phyloP scores from a whole-genome alignment of 306 rosid species.

The Mucuna pruriens region DNA sequence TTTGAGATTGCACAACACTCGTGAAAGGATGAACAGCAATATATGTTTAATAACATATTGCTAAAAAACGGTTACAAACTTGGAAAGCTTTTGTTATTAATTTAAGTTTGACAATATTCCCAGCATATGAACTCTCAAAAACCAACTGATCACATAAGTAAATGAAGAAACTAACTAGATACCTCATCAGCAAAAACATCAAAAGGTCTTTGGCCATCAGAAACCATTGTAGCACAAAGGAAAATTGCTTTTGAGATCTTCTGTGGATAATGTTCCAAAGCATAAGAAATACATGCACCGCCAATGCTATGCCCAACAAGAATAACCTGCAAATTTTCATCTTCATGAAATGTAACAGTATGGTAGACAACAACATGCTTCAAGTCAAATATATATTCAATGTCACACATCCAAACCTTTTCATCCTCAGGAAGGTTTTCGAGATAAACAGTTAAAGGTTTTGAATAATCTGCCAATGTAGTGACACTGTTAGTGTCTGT shows the following conservation, averaged over 20 bases:
- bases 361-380: slow-evolving; percentile 24
- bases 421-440: slow-evolving; percentile 83
- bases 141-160: slow-evolving; percentile 12
- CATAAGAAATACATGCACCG: slow-evolving; percentile 94
- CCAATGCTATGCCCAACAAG: slow-evolving; percentile 96
- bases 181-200: slow-evolving; percentile 92
- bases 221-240: slow-evolving; percentile 94
- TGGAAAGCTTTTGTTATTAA: background rate
- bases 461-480: slow-evolving; percentile 81
- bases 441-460: slow-evolving; percentile 78
- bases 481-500: slow-evolving; percentile 68
- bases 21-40: slow-evolving; percentile 9
- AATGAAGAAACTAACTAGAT: slow-evolving; percentile 26
- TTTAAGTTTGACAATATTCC: background rate
- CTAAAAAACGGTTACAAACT: background rate
- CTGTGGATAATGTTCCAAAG: slow-evolving; percentile 79
- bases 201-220: slow-evolving; percentile 87
- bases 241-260: slow-evolving; percentile 88
- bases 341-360: slow-evolving; percentile 33
- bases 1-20: slow-evolving; percentile 23
- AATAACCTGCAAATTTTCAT: slow-evolving; percentile 66
- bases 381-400: background rate
- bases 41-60: background rate
- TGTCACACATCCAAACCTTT: slow-evolving; percentile 58
- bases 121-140: background rate